Percentiles rank a stretch among this genome's conserved stretches.
Evolutionary conservation across 306 rosid species (phyloP).

Genomic region (Datisca glomerata): DNA sequence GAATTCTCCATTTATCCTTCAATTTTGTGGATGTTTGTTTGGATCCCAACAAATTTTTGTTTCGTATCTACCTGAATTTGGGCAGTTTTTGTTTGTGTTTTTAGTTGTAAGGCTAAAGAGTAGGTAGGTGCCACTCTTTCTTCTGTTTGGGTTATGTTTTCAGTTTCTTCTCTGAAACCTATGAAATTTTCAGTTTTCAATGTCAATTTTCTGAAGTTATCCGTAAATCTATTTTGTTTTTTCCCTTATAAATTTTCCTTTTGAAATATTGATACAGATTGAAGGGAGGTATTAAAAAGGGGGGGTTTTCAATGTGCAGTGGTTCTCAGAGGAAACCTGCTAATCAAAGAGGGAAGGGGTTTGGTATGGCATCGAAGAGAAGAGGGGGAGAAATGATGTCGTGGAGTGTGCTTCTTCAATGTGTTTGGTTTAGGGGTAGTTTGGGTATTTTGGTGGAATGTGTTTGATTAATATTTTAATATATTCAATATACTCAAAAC

Average conservation of each 20-base stretch:
- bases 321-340: conserved; percentile 47
- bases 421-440: no score
- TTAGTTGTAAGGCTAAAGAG: neutral
- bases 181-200: neutral
- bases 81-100: neutral
- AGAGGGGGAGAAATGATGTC: no score
- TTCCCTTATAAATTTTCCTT: conserved; percentile 14
- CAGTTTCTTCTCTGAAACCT: neutral
- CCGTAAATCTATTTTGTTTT: conserved; percentile 2
- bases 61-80: conserved; percentile 3
- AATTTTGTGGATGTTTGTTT: conserved; percentile 1
- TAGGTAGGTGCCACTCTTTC: no score
- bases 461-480: no score
- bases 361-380: no score
- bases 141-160: neutral
- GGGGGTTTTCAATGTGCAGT: conserved; percentile 45
- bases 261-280: neutral
- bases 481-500: no score
- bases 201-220: no score
- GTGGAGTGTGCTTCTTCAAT: no score
- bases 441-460: no score
- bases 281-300: conserved; percentile 4
- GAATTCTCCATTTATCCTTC: neutral
- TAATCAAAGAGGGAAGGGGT: no score
- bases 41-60: neutral